A percentile compares a stretch with the other conserved stretches of the same genome.
Conservation (phyloP, 805 yeast genomes). For the Yarrowia yakushimensis region DNA sequence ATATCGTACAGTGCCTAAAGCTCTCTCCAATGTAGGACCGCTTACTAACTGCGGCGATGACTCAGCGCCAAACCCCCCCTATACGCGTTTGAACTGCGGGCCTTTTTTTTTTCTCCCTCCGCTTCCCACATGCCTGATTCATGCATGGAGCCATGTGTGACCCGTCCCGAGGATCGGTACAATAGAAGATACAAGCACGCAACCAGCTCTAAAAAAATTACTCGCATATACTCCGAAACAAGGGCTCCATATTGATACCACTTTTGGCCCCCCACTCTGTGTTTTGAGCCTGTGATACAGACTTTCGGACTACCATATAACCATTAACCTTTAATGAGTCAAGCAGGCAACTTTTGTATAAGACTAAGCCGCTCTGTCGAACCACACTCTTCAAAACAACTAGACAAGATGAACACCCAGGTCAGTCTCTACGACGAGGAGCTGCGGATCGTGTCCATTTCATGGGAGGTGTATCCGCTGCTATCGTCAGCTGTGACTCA, state of each 20-base stretch:
- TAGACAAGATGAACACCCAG: conserved; percentile 35
- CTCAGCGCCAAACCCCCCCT: neutral
- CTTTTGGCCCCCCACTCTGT: neutral
- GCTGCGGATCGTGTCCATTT: conserved; percentile 52
- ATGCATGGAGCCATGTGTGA: conserved; percentile 11
- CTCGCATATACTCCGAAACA: too few species aligned
- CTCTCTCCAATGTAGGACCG: too few species aligned
- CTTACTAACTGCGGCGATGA: neutral
- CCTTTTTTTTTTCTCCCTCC: neutral
- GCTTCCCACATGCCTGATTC: conserved; percentile 17
- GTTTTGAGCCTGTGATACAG: neutral
- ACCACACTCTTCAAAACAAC: neutral
- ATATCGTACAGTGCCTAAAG: too few species aligned
- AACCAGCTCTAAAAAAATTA: neutral
- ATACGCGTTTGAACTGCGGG: neutral
- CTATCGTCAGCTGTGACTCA: conserved; percentile 51
- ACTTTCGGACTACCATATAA: neutral
- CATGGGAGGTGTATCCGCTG: conserved; percentile 51
- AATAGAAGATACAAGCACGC: too few species aligned
- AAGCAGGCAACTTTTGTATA: conserved; percentile 1
- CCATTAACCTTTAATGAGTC: conserved; percentile 23
- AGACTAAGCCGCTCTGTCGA: neutral
- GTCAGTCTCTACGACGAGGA: conserved; percentile 27
- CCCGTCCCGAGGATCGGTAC: neutral
- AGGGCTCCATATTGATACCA: neutral